These are phyloP conservation scores for Psilocybe azurescens DNA, from an alignment of 768 basidiomycete genomes.

Conservation along the genomic window DNA sequence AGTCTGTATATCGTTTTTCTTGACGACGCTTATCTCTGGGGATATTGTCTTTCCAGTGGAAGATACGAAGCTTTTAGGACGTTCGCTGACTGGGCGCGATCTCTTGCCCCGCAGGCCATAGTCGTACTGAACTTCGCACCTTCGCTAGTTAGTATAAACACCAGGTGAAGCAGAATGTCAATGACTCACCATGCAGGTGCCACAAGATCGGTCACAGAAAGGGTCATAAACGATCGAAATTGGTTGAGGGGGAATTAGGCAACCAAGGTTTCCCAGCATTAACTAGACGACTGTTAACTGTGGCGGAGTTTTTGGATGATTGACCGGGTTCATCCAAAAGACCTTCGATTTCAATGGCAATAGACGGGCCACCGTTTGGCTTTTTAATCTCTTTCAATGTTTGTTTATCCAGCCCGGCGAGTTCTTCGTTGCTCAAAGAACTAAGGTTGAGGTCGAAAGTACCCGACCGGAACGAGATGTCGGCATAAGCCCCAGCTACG, in stretches of 20 bases:
- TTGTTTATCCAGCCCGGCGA: conserved; percentile 17
- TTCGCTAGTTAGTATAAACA: conserved; percentile 29
- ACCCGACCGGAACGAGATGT: conserved; percentile 22
- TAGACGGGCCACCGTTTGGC: conserved; percentile 30
- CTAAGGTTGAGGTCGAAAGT: conserved; percentile 22
- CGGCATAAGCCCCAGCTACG: neutral
- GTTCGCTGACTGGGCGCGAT: conserved; percentile 47
- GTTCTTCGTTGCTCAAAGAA: conserved; percentile 20
- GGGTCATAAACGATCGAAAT: conserved; percentile 48
- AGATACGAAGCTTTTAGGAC: conserved; percentile 63
- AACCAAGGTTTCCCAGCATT: conserved; percentile 3
- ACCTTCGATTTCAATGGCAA: conserved; percentile 41
- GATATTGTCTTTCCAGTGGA: conserved; percentile 63
- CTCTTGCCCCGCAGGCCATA: conserved; percentile 72
- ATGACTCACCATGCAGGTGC: conserved; percentile 61
- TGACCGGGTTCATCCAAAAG: neutral
- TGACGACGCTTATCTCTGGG: conserved; percentile 56
- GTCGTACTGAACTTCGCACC: conserved; percentile 85
- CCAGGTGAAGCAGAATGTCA: neutral
- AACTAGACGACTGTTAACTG: neutral
- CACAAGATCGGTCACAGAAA: conserved; percentile 70
- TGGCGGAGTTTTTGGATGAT: neutral
- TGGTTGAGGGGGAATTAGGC: conserved; percentile 38
- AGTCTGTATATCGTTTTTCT: conserved; percentile 56
- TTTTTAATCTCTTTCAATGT: neutral